Evolutionary conservation across 345 rosid species (phyloP).

Genomic region (Dipteronia sinensis): DNA sequence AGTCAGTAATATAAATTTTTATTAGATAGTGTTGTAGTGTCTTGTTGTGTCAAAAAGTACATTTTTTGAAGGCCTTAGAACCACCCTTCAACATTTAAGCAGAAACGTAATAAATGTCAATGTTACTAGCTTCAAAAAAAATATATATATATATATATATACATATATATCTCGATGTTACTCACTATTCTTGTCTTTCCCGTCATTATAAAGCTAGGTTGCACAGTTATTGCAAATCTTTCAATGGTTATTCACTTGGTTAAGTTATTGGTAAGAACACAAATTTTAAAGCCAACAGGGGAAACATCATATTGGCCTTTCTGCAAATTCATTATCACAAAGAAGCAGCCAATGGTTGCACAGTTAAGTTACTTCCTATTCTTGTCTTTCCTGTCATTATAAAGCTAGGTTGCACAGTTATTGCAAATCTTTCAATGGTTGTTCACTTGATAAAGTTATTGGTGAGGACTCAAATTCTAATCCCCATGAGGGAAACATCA

Average conservation of each 20-base stretch:
- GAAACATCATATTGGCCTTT: background rate
- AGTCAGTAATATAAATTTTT: too few relatives aligned
- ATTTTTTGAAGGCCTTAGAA: background rate
- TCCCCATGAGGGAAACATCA: background rate
- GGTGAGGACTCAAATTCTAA: background rate
- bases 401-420: background rate
- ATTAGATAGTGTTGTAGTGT: too few relatives aligned
- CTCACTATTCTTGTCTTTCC: background rate
- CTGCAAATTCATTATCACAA: conserved; percentile 1
- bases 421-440: conserved; percentile 4
- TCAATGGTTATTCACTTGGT: background rate
- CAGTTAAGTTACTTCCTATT: background rate
- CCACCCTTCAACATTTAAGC: background rate
- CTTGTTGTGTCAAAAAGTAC: too few relatives aligned
- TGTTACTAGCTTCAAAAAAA: background rate
- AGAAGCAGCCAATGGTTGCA: background rate
- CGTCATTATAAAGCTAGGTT: background rate
- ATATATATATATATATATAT: too few relatives aligned
- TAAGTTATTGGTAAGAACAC: background rate
- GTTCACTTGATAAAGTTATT: background rate
- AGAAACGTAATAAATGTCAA: background rate
- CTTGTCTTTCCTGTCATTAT: background rate
- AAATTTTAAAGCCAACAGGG: background rate
- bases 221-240: background rate
- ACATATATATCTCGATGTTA: background rate